These are phyloP conservation scores for Leccinum ochraceum DNA, from an alignment of 768 basidiomycete species.

Conservation along the genomic window DNA sequence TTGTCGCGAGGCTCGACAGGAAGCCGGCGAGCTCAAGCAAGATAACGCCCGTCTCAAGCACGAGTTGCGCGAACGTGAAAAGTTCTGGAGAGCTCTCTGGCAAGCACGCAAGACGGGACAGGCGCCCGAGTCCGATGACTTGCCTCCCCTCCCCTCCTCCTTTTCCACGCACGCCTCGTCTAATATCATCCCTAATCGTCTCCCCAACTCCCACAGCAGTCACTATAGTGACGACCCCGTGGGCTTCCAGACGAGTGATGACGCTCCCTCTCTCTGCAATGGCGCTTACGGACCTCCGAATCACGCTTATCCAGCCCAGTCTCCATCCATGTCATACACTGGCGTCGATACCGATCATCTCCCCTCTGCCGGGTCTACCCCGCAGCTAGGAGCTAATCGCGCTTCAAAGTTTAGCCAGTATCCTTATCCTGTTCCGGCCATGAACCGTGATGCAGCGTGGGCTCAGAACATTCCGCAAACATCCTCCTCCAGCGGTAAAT, in stretches of 20 bases:
- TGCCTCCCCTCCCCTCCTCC: constrained; percentile 49
- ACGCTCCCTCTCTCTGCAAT: constrained; percentile 43
- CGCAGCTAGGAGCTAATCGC: constrained; percentile 43
- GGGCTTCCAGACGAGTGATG: constrained; percentile 51
- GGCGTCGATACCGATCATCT: constrained; percentile 36
- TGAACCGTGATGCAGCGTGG: constrained; percentile 34
- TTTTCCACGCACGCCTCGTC: constrained; percentile 38
- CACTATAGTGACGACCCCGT: constrained; percentile 44
- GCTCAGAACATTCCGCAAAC: constrained; percentile 31
- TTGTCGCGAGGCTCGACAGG: constrained; percentile 64
- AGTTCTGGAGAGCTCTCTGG: constrained; percentile 69
- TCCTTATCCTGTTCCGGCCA: constrained; percentile 39
- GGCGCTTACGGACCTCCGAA: constrained; percentile 45
- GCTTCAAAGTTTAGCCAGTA: constrained; percentile 56
- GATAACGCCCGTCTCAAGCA: constrained; percentile 66
- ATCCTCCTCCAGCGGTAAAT: constrained; percentile 34
- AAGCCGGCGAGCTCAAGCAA: constrained; percentile 61
- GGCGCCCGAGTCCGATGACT: constrained; percentile 52
- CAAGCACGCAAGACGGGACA: constrained; percentile 61
- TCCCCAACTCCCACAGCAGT: constrained; percentile 39
- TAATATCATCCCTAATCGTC: constrained; percentile 34
- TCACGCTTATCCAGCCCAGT: constrained; percentile 45
- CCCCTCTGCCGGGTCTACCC: constrained; percentile 22
- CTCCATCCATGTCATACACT: constrained; percentile 46
- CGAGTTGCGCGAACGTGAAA: constrained; percentile 72